A percentile compares a stretch with the other conserved stretches of the same genome.
These are phyloP conservation scores for Kwoniella mangroviensis DNA, from an alignment of 768 basidiomycete species.

Conservation along the genomic window DNA sequence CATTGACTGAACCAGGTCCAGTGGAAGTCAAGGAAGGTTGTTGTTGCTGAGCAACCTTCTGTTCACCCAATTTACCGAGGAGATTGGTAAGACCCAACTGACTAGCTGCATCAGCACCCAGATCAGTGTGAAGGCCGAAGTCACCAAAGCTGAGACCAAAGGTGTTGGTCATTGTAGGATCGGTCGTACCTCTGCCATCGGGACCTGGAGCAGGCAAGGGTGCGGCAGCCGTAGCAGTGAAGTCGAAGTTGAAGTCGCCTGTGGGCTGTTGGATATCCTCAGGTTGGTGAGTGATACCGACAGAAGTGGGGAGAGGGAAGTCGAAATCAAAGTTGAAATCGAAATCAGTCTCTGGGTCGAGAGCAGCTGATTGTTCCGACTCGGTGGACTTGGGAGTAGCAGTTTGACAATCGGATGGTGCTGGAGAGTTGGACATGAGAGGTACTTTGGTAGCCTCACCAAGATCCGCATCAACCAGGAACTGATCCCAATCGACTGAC, in stretches of 20 bases:
- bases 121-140: constrained; percentile 34
- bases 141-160: constrained; percentile 39
- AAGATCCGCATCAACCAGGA: constrained; percentile 34
- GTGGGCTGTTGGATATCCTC: constrained; percentile 15
- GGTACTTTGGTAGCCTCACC: constrained; percentile 10
- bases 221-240: constrained; percentile 1
- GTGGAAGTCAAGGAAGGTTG: not conserved
- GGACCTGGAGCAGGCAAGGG: not conserved
- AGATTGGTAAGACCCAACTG: constrained; percentile 36
- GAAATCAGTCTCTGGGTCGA: constrained; percentile 35
- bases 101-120: constrained; percentile 35
- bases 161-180: constrained; percentile 43
- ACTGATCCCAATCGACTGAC: constrained; percentile 37
- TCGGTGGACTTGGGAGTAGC: constrained; percentile 42
- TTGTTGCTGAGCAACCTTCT: not conserved
- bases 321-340: constrained; percentile 34
- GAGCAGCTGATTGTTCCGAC: constrained; percentile 44
- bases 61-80: constrained; percentile 17
- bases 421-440: constrained; percentile 14
- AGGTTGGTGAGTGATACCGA: constrained; percentile 33
- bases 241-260: not conserved
- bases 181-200: constrained; percentile 24
- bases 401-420: constrained; percentile 21
- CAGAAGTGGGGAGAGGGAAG: constrained; percentile 15
- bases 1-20: not conserved